Conservation (phyloP, 768 basidiomycete species). For the Hemileccinum rubropunctum region DNA sequence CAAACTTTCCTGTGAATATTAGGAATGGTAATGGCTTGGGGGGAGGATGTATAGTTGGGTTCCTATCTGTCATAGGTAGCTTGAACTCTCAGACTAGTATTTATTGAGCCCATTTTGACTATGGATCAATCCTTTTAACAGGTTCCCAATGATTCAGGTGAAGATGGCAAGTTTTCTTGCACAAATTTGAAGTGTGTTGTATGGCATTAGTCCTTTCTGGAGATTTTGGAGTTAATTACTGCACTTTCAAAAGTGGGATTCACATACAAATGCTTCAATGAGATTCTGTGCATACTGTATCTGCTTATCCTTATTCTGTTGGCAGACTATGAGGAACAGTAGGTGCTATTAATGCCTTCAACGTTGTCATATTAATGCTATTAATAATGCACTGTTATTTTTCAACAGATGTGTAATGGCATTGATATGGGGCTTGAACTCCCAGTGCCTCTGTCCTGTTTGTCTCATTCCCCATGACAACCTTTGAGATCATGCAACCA, state of each 20-base stretch:
- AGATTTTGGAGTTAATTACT: conserved; percentile 28
- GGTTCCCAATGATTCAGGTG: conserved; percentile 29
- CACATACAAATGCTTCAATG: conserved; percentile 20
- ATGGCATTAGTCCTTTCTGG: conserved; percentile 34
- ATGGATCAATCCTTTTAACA: too few relatives aligned
- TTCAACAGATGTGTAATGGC: too few relatives aligned
- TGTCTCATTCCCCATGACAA: too few relatives aligned
- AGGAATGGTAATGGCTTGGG: background rate
- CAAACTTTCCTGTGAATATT: background rate
- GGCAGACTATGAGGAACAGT: conserved; percentile 48
- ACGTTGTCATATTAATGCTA: too few relatives aligned
- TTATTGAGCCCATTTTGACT: too few relatives aligned
- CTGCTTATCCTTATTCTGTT: conserved; percentile 37
- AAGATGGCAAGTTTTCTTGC: conserved; percentile 27
- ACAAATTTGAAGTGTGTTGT: conserved; percentile 32
- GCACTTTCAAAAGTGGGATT: conserved; percentile 20
- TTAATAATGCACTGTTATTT: too few relatives aligned
- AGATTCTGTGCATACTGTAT: conserved; percentile 25
- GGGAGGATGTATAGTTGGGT: conserved; percentile 1
- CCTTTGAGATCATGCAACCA: too few relatives aligned
- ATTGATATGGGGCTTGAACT: too few relatives aligned
- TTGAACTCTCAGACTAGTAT: too few relatives aligned
- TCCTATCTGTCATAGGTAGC: conserved; percentile 20
- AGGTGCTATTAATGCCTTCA: too few relatives aligned
- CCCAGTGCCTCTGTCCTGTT: too few relatives aligned